Conservation (phyloP, 176 grass and related monocot genomes). For the Oryza punctata region DNA sequence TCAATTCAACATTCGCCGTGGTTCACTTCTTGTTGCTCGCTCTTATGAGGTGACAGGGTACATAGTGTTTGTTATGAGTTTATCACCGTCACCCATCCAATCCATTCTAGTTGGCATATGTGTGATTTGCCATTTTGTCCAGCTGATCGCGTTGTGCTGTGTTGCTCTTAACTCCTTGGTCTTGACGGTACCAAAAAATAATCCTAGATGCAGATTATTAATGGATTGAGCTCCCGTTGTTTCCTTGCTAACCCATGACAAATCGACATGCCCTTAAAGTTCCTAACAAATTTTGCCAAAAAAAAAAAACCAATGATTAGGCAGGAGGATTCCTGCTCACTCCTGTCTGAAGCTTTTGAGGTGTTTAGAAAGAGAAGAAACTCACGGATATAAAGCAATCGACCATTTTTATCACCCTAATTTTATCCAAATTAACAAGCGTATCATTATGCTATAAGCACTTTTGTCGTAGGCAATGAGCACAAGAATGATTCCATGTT, state of each 20-base stretch:
- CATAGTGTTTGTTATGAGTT: background rate
- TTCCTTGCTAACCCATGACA: no score
- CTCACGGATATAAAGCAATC: no score
- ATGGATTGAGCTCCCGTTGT: no score
- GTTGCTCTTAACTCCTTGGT: background rate
- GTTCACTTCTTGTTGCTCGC: background rate
- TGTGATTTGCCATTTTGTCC: background rate
- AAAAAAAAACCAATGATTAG: no score
- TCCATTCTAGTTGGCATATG: background rate
- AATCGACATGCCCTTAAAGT: no score
- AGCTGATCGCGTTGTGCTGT: background rate
- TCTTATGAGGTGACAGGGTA: background rate
- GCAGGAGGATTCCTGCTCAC: background rate
- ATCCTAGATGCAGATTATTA: no score
- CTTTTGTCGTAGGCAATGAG: background rate
- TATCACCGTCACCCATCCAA: background rate
- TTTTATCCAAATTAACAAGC: no score
- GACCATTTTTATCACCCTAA: no score
- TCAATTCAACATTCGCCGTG: background rate
- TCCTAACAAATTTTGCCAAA: no score
- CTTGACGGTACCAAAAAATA: no score
- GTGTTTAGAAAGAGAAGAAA: background rate
- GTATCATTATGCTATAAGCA: no score
- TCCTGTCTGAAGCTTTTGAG: background rate
- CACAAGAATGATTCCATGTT: background rate